These are phyloP conservation scores for Sanguinoderma infundibulare DNA, from an alignment of 1,284 basidiomycete species.

Conservation along the genomic window DNA sequence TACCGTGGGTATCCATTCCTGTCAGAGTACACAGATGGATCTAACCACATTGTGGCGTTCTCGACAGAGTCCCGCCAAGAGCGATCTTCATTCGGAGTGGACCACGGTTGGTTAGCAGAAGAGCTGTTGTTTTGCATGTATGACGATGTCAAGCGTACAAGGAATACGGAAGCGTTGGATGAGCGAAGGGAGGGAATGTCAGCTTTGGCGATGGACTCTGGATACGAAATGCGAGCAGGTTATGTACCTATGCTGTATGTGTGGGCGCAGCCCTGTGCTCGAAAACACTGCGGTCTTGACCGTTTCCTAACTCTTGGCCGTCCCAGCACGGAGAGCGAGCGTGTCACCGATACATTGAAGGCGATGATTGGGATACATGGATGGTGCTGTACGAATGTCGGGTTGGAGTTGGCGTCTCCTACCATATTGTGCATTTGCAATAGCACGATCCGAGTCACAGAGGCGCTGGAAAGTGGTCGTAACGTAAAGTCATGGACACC, in stretches of 20 bases:
- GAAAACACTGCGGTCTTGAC: conserved; percentile 1
- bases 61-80: not conserved
- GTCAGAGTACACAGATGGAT: not conserved
- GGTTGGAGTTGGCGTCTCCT: not conserved
- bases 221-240: not conserved
- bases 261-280: not conserved
- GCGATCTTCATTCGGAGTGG: not conserved
- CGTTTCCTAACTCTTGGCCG: not conserved
- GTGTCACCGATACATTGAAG: not conserved
- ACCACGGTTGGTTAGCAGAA: not conserved
- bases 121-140: not conserved
- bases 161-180: not conserved
- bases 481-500: not conserved
- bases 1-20: not conserved
- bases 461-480: not conserved
- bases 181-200: not conserved
- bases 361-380: not conserved
- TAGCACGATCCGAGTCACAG: not conserved
- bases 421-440: not conserved
- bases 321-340: not conserved
- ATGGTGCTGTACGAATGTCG: not conserved
- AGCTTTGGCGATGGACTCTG: not conserved
- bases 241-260: not conserved
- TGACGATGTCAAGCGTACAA: not conserved
- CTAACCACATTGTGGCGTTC: not conserved